Conservation (phyloP, 148 eudicot genomes). For the Rhododendron mucronatum region DNA sequence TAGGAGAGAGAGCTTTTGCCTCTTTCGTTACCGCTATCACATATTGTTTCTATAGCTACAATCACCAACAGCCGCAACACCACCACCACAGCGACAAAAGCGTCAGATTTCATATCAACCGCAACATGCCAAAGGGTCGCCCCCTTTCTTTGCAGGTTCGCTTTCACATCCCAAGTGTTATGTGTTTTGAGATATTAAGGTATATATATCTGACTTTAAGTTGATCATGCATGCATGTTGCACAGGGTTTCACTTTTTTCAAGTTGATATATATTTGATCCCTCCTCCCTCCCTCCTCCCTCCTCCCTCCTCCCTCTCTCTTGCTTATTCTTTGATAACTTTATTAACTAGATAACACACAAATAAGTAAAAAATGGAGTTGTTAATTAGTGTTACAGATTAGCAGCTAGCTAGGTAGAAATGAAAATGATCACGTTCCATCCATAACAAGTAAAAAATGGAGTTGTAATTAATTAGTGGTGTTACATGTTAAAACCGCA, state of each 20-base stretch:
- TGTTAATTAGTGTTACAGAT: neutral
- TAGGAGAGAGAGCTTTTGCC: conserved; percentile 19
- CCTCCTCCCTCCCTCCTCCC: neutral
- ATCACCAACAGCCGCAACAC: neutral
- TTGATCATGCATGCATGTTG: neutral
- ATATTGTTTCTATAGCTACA: conserved; percentile 19
- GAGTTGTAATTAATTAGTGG: neutral
- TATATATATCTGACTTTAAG: neutral
- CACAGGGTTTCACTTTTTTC: neutral
- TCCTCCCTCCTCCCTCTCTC: too few relatives aligned
- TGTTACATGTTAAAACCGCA: neutral
- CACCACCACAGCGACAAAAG: conserved; percentile 1
- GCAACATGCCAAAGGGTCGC: conserved; percentile 10
- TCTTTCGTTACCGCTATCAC: conserved; percentile 18
- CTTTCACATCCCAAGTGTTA: neutral
- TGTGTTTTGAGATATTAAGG: neutral
- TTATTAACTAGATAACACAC: neutral
- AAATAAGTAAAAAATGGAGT: neutral
- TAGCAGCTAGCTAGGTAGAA: neutral
- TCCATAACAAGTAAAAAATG: neutral
- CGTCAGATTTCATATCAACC: neutral
- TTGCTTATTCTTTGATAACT: neutral
- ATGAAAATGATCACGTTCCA: neutral
- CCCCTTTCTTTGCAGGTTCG: conserved; percentile 12
- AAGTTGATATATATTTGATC: neutral